Conservation (phyloP, 192 early-diverging fungal genomes). For the Mortierella hygrophila region DNA sequence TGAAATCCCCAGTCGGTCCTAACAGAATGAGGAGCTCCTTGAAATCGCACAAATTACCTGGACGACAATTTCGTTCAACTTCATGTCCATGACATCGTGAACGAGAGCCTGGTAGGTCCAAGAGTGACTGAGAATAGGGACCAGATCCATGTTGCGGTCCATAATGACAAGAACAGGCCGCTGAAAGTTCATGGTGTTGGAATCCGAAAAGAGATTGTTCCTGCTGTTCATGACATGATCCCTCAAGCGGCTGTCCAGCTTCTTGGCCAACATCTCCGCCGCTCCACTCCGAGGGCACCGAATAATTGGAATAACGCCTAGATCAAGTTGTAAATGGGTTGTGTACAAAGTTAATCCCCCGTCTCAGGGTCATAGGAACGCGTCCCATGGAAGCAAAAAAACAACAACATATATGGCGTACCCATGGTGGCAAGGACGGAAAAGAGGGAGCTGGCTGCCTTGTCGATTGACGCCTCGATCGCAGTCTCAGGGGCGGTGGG, state of each 20-base stretch:
- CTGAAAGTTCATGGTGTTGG: conserved; percentile 69
- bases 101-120: conserved; percentile 99
- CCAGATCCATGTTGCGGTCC: conserved; percentile 93
- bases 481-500: conserved; percentile 83
- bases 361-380: not conserved
- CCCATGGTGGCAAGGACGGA: conserved; percentile 93
- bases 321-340: not conserved
- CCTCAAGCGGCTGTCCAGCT: conserved; percentile 89
- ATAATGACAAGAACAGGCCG: conserved; percentile 90
- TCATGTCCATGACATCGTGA: conserved; percentile 95
- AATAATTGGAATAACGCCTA: conserved; percentile 90
- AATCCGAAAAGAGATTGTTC: conserved; percentile 85
- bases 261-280: conserved; percentile 92
- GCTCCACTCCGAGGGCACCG: conserved; percentile 91
- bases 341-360: not conserved
- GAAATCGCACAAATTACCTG: conserved; percentile 57
- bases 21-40: too few relatives aligned
- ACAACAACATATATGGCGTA: not conserved
- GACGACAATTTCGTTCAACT: conserved; percentile 87
- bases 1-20: not conserved
- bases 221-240: conserved; percentile 93
- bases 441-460: conserved; percentile 86
- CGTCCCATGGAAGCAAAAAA: not conserved
- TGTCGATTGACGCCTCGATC: conserved; percentile 86
- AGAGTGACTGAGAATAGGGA: conserved; percentile 93